Evolutionary conservation across 2,329 filamentous ascomycete species (phyloP).

Genomic region (Neofusicoccum laricinum): DNA sequence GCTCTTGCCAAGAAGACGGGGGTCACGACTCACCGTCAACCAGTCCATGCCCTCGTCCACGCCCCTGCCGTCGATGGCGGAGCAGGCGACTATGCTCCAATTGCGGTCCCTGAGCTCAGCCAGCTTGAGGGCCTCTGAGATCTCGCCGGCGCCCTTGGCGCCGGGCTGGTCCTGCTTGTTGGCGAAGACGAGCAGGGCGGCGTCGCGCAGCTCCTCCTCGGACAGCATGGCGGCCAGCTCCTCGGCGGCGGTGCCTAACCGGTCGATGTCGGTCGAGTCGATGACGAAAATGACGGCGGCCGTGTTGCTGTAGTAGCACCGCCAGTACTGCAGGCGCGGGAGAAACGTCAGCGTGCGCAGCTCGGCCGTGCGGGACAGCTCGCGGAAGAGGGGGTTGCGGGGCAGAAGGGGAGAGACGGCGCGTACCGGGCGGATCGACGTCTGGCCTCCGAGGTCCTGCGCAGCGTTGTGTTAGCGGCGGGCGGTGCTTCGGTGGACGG

Average conservation of each 20-base stretch:
- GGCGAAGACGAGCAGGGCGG: slow-evolving; percentile 88
- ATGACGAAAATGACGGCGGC: slow-evolving; percentile 98
- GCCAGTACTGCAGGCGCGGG: slow-evolving; percentile 66
- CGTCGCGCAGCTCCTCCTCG: slow-evolving; percentile 93
- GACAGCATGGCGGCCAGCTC: slow-evolving; percentile 94
- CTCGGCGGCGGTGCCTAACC: slow-evolving; percentile 86
- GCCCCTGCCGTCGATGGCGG: slow-evolving; percentile 90
- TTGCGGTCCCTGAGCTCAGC: slow-evolving; percentile 93
- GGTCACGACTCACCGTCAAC: slow-evolving; percentile 70
- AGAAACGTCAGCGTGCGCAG: slow-evolving; percentile 8
- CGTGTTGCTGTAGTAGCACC: slow-evolving; percentile 98
- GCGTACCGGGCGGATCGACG: slow-evolving; percentile 76
- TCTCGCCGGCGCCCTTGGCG: slow-evolving; percentile 93
- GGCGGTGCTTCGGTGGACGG: background rate
- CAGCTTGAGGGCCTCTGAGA: slow-evolving; percentile 86
- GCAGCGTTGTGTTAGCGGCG: background rate
- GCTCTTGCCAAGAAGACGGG: background rate
- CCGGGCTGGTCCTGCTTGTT: slow-evolving; percentile 99
- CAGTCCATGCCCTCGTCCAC: slow-evolving; percentile 99
- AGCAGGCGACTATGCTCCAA: slow-evolving; percentile 99
- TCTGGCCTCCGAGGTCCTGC: slow-evolving; percentile 91
- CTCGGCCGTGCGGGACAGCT: background rate
- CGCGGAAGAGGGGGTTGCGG: slow-evolving; percentile 2
- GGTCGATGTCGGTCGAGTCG: slow-evolving; percentile 95
- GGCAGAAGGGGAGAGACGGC: background rate